Evolutionary conservation across 805 yeast genomes (phyloP), one percentile per base, ranked within the genome.

Genomic region (Cyberlindnera mycetangii): DNA sequence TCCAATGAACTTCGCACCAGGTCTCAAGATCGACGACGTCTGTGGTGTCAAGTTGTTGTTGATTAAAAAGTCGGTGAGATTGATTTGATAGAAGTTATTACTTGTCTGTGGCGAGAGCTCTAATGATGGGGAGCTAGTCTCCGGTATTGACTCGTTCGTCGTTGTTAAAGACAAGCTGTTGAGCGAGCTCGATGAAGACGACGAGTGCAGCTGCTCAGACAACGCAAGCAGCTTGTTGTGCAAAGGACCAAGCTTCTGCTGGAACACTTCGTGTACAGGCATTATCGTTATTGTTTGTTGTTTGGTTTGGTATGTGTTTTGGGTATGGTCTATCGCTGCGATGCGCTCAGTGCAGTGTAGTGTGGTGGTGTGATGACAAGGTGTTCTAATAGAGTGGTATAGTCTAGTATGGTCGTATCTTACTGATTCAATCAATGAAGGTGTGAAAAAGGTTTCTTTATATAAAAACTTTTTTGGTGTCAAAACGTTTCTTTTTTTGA

Each of bases 1-100:
- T 3, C 95, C 95, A 8, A 70, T 59, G 52, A 81, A 86, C 30
- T 58, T 65, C 20, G 86, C 71, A 37, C 85, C 82, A 3, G 89
- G 83, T 44, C 76, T 74, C 16, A 86, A 65, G 43, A 75, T 77
- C 41, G 76, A 69, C 11, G 72, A 49, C 1, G 53, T 51, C 21
- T 25, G 24, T 2, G 62, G 60, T 7, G 30, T 44, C 19, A 42
- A 20, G 25, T 44, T 46, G 39, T 41, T 42, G 32, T 33, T 33
- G 36, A 44, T 34, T 33, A 50, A 34, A 34, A 43, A 32, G 35
- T 41, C 40, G 16, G 45, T 21, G 11, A 27, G 30, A 33, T 35
- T 18, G 32, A 25, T n/a, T 8, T 22, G 12, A 30, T 19, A 10
- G 5, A 19, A 19, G 18, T 5, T 17, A 30, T 22, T 42, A 17